Base-by-base conservation (phyloP, 1,284 basidiomycete species). In the Trichosporon ovoides region DNA sequence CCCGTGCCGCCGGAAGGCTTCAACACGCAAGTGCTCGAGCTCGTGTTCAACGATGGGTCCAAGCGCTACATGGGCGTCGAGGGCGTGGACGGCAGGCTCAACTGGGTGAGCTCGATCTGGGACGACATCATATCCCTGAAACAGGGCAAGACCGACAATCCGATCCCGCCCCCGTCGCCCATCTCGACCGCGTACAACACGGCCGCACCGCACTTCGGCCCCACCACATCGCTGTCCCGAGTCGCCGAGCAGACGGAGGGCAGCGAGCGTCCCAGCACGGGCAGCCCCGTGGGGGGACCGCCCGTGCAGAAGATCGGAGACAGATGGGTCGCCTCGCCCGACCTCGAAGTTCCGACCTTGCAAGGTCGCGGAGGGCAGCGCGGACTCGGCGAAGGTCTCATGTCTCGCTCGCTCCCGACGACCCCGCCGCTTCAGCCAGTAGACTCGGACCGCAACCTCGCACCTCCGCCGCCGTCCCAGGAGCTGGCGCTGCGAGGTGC, bases 81-180 rank as follows among this genome's bases (percentile, higher is more conserved):
- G 49, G 72, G 71, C 16, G 67, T 73, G 3, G 66, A 61, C 3
- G 71, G 72, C 3, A 57, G 72, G 16, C 53, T 73, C 10, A 69
- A 68, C 9, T 76, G 74, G 74, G 65, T 73, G 54, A 71, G 68
- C 51, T 69, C 74, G 0, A 71, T 76, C 28, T 73, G 74, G 74
- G 43, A 48, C 22, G 43, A 48, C 43, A 20, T 40, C 43, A 22
- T 48, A 16, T 48, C 43, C 43, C 43, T 48, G 43, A 48, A 48
- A 31, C 43, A 48, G 28, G 43, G 43, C 43, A 48, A 48, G 43
- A 48, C 28, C 43, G 43, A 48, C 16, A 48, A 48, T 48, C 43
- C 43, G 43, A 48, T 48, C 7, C 43, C 43, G 43, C 43, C 43
- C 6, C 43, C 43, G 24, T 48, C 43, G 11, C 43, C 43, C 22